Base-by-base conservation (phyloP, 345 rosid genomes). In the Turnera subulata region DNA sequence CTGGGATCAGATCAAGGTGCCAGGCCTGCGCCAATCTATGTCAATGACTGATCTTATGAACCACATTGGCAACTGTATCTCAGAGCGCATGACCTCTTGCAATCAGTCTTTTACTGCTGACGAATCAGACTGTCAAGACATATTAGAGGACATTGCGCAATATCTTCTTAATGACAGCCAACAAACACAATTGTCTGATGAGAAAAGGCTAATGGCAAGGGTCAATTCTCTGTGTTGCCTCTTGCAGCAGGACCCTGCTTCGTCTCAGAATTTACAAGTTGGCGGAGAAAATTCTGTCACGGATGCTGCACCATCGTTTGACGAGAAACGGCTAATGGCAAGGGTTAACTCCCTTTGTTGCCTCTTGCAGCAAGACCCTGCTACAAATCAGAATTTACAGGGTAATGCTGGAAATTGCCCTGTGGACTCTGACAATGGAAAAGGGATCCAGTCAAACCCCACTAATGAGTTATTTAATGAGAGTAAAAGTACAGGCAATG, bases 161-260 rank as follows among this genome's bases (percentile, higher is more conserved):
- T 89, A 81, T 63, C 81, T 94, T 53, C 85, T 94, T 19, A 85
- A 85, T 55, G 96, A 94, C 62, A 77, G 79, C 61, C 97, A 90
- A 57, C 67, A 74, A 21, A 70, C 84, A 48, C 44, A 91, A 48
- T 61, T 84, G 11, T 84, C 95, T 44, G 97, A 94, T 62, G 99
- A 94, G 79, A 87, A 88, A 67, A 83, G 78, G 68, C 91, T 94
- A 35, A 94, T 94, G 95, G 81, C 99, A 43, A 82, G 99, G 76
- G 99, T 94, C 68, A 84, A 94, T 71, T 94, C 99, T 62, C 85
- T 94, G 20, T 90, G 82, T 65, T 90, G 96, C 80, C 97, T 94
- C 53, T 57, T 94, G 80, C 96, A 89, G 77, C 88, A 88, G 70
- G 99, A 94, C 38, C 63, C 78, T 5, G 44, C 63, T 11, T 22